Evolutionary conservation across 768 basidiomycete genomes (phyloP), one percentile per base, ranked within the genome.

Genomic region (Kwoniella sp.): DNA sequence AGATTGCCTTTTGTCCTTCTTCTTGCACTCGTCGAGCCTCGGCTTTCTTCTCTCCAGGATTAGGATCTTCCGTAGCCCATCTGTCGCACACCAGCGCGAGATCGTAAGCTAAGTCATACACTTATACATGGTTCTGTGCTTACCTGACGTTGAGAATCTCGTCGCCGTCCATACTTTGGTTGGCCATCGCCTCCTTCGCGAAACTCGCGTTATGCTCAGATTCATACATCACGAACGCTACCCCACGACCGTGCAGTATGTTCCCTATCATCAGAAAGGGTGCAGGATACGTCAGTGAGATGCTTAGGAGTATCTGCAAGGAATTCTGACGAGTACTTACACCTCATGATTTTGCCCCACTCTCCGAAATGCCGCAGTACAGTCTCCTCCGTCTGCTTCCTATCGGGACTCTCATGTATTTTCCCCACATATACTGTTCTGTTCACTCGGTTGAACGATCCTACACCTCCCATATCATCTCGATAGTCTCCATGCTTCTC

Each of bases 391-490:
- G 92, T 94, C 81, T 98, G 95, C 19, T 84, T 83, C 26, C 93
- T 79, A 48, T 77, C 76, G 8, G 76, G 78, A 30, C 68, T 74
- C 55, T 96, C 94, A 77, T 90, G 90, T 69, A 99, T 93, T 59
- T 92, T 85, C 2, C 95, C 95, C 49, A 99, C 86, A 77, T 99
- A 99, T 17, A 99, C 78, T 40, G 96, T 98, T 63, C 95, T 83
- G 79, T 99, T 99, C 79, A 92, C 89, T 40, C 94, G 82, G 72
- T 89, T 90, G 82, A 98, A 98, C 64, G 90, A 92, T 13, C 96
- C 96, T 29, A 98, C 95, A 81, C 96, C 96, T 71, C 96, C 96
- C 96, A 99, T 98, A 78, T 99, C 96, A 78, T 99, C 96, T 64
- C 95, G 84, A 80, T 99, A 99, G 80, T 96, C 93, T 0, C 93